phyloP scores from a whole-genome alignment of 2,329 filamentous ascomycete genomes.

The Colletotrichum falcatum region DNA sequence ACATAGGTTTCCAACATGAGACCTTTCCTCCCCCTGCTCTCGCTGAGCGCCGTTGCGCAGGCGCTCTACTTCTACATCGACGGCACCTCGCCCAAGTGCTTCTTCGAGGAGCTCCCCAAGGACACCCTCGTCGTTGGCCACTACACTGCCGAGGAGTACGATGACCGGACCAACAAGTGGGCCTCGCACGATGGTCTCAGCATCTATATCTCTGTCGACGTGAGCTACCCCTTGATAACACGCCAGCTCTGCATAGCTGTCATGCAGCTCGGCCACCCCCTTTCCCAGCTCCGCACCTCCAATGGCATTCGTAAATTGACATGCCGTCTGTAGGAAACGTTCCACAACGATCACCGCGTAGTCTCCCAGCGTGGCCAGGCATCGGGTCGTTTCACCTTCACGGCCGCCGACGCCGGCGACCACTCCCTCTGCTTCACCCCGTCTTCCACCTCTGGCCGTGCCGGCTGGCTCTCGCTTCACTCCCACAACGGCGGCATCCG shows the following conservation, averaged over 20 bases:
- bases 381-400: slow-evolving; percentile 93
- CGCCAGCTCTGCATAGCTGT: slow-evolving; percentile 1
- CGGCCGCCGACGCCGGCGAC: slow-evolving; percentile 91
- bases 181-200: slow-evolving; percentile 78
- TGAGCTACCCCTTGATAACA: slow-evolving; percentile 52
- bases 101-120: slow-evolving; percentile 98
- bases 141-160: slow-evolving; percentile 88
- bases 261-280: neutral
- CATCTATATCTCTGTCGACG: slow-evolving; percentile 92
- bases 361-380: slow-evolving; percentile 84
- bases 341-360: slow-evolving; percentile 97
- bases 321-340: slow-evolving; percentile 75
- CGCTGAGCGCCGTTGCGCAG: slow-evolving; percentile 74
- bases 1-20: slow-evolving; percentile 60
- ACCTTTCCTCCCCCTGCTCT: slow-evolving; percentile 72
- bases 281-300: neutral
- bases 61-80: slow-evolving; percentile 98
- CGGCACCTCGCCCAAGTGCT: slow-evolving; percentile 87
- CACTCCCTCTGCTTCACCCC: slow-evolving; percentile 96
- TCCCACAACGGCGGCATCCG: slow-evolving; percentile 81
- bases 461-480: slow-evolving; percentile 77
- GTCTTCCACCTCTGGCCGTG: slow-evolving; percentile 75
- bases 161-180: slow-evolving; percentile 77
- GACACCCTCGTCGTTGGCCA: slow-evolving; percentile 96
- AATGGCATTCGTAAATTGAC: slow-evolving; percentile 31